Conservation (phyloP, 2,329 filamentous ascomycete species). For the Penicillium aurantiogriseum region DNA sequence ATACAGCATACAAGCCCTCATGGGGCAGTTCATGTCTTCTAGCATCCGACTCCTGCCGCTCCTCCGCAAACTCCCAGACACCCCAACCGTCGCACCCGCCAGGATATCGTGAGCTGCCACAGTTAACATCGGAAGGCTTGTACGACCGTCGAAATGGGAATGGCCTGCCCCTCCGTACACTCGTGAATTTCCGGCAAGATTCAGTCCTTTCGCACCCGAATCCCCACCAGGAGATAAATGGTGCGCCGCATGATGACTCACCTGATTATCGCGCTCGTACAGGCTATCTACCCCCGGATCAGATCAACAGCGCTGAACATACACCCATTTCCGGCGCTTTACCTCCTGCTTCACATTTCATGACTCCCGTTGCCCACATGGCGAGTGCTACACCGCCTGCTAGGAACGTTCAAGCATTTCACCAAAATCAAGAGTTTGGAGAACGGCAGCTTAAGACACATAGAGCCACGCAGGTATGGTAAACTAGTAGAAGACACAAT, state of each 20-base stretch:
- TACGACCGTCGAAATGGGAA: too few species aligned
- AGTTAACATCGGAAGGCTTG: too few species aligned
- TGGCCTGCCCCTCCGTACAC: too few species aligned
- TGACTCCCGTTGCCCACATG: constrained; percentile 26
- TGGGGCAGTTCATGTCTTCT: too few species aligned
- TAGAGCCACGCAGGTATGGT: constrained; percentile 42
- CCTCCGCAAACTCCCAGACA: too few species aligned
- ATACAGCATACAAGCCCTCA: too few species aligned
- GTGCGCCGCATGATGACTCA: constrained; percentile 31
- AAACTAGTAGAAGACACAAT: not conserved
- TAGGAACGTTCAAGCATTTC: constrained; percentile 22
- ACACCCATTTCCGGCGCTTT: constrained; percentile 30
- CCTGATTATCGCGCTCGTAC: too few species aligned
- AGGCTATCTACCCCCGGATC: constrained; percentile 32
- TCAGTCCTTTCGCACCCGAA: constrained; percentile 21
- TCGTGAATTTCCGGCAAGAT: too few species aligned
- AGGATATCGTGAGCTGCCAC: too few species aligned
- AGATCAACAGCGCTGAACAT: constrained; percentile 31
- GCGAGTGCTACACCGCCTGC: constrained; percentile 26
- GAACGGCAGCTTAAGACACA: constrained; percentile 40
- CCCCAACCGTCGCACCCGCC: too few species aligned
- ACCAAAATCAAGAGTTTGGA: constrained; percentile 27
- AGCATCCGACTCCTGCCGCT: too few species aligned
- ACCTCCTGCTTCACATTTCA: constrained; percentile 30
- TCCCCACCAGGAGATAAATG: constrained; percentile 36